Conservation (phyloP, 2,329 filamentous ascomycete species). For the Phialemoniopsis sp. region DNA sequence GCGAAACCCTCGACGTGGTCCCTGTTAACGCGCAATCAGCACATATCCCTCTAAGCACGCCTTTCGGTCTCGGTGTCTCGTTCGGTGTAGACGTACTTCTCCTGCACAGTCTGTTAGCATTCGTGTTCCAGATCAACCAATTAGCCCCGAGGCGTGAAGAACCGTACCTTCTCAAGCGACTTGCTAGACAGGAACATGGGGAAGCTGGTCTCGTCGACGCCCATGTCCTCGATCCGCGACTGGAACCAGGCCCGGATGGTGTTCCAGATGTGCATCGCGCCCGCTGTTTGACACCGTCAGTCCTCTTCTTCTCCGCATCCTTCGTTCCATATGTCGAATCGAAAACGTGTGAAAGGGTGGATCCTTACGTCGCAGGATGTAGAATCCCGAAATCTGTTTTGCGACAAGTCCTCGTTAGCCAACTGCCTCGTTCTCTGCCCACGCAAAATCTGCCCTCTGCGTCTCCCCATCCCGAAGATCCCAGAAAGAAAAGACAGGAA, state of each 20-base stretch:
- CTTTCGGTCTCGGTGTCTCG: too few species aligned
- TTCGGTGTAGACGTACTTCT: too few species aligned
- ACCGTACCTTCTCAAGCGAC: constrained; percentile 63
- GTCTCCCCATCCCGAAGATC: too few species aligned
- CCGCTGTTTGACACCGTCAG: constrained; percentile 7
- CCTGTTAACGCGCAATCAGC: constrained; percentile 50
- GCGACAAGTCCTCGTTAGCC: background rate
- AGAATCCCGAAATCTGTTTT: constrained; percentile 87
- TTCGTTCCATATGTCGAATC: too few species aligned
- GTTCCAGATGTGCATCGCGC: constrained; percentile 52
- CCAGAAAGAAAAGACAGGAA: too few species aligned
- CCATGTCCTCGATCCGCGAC: constrained; percentile 79
- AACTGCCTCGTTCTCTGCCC: too few species aligned
- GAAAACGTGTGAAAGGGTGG: background rate
- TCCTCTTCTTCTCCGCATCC: background rate
- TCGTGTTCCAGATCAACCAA: too few species aligned
- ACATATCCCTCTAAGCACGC: too few species aligned
- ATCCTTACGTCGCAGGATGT: constrained; percentile 69
- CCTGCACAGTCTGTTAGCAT: too few species aligned
- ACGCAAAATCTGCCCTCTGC: too few species aligned
- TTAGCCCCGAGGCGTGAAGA: too few species aligned
- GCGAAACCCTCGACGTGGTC: constrained; percentile 99
- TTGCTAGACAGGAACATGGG: constrained; percentile 93
- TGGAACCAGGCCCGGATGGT: constrained; percentile 65
- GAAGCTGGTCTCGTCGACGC: constrained; percentile 94